Evolutionary conservation across 352 stramenopile genomes (phyloP), one percentile per base, ranked within the genome.

Genomic region (Pythium scleroteichum): DNA sequence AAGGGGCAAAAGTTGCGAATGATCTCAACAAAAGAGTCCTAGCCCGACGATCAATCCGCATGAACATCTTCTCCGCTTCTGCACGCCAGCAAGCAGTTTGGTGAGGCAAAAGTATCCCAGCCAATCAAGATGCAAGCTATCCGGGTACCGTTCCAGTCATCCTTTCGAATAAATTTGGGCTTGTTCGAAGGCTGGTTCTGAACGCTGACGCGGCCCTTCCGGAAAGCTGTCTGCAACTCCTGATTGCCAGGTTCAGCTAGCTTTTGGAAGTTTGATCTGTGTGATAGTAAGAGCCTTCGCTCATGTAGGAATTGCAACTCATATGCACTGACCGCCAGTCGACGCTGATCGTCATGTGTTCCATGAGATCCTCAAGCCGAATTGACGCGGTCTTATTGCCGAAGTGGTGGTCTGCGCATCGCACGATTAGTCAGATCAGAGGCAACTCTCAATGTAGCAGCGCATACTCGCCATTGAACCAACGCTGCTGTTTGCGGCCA

Each of bases 311-410:
- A n/a, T n/a, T n/a, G n/a, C n/a, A n/a, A n/a, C n/a, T n/a, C n/a
- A n/a, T n/a, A n/a, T n/a, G n/a, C n/a, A 59, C 52, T 6, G 55
- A 92, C 82, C 76, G 87, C 85, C 85, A 94, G 29, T 94, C 82
- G 32, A 94, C 85, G 35, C 79, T 87, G n/a, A 94, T 86, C 27
- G 78, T 73, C 83, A 94, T 90, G 76, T 94, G 85, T 62, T 94
- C 81, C 85, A 94, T 91, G 39, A 94, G 68, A 50, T 94, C 85
- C 47, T 94, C 85, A 26, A 94, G 56, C 22, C 79, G 67, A 19
- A 81, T 90, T 3, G 83, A 85, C 8, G 81, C 83, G 10, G 72
- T 71, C 54, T 80, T 75, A 66, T 94, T 92, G 41, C 82, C 85
- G 62, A 94, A 90, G 52, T 94, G 85, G 47, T 94, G 82, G 58